phyloP scores from a whole-genome alignment of 441 rosid species.

The Viola pubescens region DNA sequence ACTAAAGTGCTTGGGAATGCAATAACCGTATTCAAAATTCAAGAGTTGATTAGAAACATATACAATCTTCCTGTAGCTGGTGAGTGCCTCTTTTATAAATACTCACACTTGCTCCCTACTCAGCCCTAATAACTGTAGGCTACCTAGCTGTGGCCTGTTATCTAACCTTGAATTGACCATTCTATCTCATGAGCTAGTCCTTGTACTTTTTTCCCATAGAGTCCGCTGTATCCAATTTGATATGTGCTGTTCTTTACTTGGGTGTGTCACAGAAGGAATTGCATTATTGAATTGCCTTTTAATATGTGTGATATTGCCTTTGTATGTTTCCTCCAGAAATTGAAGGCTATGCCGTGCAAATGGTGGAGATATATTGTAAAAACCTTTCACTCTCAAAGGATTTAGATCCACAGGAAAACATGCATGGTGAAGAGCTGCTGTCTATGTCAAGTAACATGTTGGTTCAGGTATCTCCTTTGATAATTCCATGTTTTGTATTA shows the following conservation, averaged over 20 bases:
- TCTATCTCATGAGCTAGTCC: not conserved
- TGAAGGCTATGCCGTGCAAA: slow-evolving; percentile 47
- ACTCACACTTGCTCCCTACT: not conserved
- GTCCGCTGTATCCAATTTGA: not conserved
- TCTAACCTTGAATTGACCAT: not conserved
- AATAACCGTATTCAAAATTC: slow-evolving; percentile 56
- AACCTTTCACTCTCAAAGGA: slow-evolving; percentile 84
- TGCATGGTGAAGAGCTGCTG: slow-evolving; percentile 94
- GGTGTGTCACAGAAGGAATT: slow-evolving; percentile 4
- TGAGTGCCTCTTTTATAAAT: slow-evolving; percentile 28
- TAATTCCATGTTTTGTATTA: not conserved
- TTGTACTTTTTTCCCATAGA: not conserved
- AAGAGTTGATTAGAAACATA: slow-evolving; percentile 59
- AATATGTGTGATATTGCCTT: slow-evolving; percentile 17
- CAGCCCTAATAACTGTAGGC: not conserved
- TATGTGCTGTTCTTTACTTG: not conserved
- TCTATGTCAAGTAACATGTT: slow-evolving; percentile 61
- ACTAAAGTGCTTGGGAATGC: slow-evolving; percentile 73
- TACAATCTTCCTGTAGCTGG: slow-evolving; percentile 46
- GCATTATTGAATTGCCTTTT: slow-evolving; percentile 13
- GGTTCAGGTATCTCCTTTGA: slow-evolving; percentile 63
- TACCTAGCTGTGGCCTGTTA: not conserved
- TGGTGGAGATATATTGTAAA: slow-evolving; percentile 66
- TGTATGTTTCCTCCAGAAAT: slow-evolving; percentile 43
- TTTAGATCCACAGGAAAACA: slow-evolving; percentile 87